phyloP scores from a whole-genome alignment of 2,329 filamentous ascomycete genomes.

The Fusarium heterosporum region DNA sequence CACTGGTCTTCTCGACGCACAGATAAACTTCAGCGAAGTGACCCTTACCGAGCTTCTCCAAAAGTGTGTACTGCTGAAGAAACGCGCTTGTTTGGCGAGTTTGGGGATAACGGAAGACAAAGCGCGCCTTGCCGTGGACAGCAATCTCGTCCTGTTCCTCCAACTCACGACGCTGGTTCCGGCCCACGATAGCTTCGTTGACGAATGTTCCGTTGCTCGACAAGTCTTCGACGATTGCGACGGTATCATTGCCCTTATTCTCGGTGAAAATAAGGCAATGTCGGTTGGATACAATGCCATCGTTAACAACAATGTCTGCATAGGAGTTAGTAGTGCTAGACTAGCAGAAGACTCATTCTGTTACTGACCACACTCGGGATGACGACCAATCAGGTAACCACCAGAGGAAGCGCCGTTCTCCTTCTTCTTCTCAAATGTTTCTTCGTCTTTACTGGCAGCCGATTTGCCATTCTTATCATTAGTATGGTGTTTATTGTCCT shows the following conservation, averaged over 20 bases:
- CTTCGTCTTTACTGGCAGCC: slow-evolving; percentile 65
- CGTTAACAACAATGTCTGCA: slow-evolving; percentile 76
- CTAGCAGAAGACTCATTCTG: not conserved
- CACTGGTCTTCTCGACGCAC: slow-evolving; percentile 86
- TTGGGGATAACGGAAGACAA: slow-evolving; percentile 90
- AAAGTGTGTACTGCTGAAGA: slow-evolving; percentile 84
- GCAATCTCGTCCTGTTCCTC: slow-evolving; percentile 92
- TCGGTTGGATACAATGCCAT: slow-evolving; percentile 87
- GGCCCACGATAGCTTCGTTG: slow-evolving; percentile 89
- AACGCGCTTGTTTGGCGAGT: slow-evolving; percentile 81
- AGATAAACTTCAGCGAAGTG: slow-evolving; percentile 96
- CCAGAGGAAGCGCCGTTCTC: slow-evolving; percentile 73
- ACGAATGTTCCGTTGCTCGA: slow-evolving; percentile 98
- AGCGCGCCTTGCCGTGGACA: slow-evolving; percentile 85
- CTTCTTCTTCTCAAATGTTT: slow-evolving; percentile 72
- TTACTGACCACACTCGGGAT: slow-evolving; percentile 88
- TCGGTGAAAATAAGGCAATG: slow-evolving; percentile 77
- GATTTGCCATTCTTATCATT: slow-evolving; percentile 59
- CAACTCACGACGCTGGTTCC: slow-evolving; percentile 90
- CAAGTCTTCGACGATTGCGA: slow-evolving; percentile 88
- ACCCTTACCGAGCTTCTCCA: slow-evolving; percentile 90
- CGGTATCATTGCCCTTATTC: slow-evolving; percentile 67
- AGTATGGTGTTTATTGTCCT: slow-evolving; percentile 55
- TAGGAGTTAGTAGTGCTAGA: slow-evolving; percentile 13
- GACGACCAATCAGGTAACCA: slow-evolving; percentile 91